phyloP scores from a whole-genome alignment of 768 basidiomycete species.

The Cystobasidiopsis lactophilus region DNA sequence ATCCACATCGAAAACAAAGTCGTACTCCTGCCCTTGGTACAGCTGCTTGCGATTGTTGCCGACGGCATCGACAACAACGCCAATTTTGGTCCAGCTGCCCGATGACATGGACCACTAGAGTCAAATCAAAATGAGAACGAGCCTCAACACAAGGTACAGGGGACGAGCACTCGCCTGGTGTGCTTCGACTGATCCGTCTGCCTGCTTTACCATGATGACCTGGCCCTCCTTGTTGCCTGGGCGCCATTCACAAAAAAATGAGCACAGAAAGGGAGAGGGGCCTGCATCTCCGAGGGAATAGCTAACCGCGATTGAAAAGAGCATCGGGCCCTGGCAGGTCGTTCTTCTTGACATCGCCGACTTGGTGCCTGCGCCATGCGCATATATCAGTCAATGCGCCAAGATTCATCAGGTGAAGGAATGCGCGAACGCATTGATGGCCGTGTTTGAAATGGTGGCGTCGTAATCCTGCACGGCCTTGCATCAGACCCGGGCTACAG shows the following conservation, averaged over 20 bases:
- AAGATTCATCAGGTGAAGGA: not conserved
- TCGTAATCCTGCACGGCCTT: constrained; percentile 32
- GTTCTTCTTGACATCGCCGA: constrained; percentile 79
- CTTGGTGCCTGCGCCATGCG: constrained; percentile 35
- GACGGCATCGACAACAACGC: constrained; percentile 86
- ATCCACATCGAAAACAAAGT: constrained; percentile 98
- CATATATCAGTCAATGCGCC: not conserved
- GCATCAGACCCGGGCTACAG: constrained; percentile 5
- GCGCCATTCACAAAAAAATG: no score
- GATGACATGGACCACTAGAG: constrained; percentile 54
- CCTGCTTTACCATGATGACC: constrained; percentile 67
- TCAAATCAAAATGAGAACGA: constrained; percentile 4
- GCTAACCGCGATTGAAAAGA: constrained; percentile 41
- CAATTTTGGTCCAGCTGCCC: constrained; percentile 70
- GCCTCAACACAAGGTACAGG: not conserved
- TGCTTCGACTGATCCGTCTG: constrained; percentile 56
- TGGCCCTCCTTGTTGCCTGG: constrained; percentile 85
- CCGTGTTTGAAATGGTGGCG: constrained; percentile 48
- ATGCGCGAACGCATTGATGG: constrained; percentile 38
- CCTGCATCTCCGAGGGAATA: not conserved
- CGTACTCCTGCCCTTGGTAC: constrained; percentile 84
- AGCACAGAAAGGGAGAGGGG: not conserved
- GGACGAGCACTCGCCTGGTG: constrained; percentile 55
- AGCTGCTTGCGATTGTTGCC: constrained; percentile 73
- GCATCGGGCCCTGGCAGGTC: constrained; percentile 76